Conservation (phyloP, 2,329 filamentous ascomycete species). For the Biscogniauxia sp. region DNA sequence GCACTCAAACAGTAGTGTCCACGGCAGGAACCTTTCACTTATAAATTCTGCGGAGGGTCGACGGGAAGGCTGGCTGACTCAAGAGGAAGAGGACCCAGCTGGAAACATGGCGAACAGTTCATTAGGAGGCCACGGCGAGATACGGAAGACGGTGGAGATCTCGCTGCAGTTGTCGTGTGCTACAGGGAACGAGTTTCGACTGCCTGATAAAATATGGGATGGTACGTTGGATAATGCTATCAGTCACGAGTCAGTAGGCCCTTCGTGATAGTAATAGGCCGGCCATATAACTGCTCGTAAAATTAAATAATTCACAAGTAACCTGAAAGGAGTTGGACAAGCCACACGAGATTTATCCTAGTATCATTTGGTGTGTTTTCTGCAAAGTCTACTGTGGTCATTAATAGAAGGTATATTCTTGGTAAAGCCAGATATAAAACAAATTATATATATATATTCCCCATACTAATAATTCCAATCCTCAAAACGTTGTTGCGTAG, state of each 20-base stretch:
- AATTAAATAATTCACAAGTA: no score
- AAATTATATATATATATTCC: no score
- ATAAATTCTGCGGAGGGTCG: not conserved
- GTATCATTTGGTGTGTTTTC: no score
- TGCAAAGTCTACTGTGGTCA: no score
- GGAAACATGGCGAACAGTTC: not conserved
- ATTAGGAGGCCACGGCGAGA: not conserved
- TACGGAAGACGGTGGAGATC: constrained; percentile 3
- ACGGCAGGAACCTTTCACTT: not conserved
- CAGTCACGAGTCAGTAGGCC: no score
- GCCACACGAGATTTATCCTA: no score
- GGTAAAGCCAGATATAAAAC: no score
- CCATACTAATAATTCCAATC: no score
- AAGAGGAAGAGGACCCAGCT: not conserved
- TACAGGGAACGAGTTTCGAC: not conserved
- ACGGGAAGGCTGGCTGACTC: not conserved
- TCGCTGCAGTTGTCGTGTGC: not conserved
- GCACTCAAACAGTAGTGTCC: not conserved
- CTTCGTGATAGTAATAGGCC: no score
- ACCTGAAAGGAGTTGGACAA: no score
- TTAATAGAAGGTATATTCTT: no score
- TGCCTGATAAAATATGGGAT: not conserved
- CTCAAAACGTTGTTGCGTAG: no score
- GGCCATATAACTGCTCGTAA: not conserved
- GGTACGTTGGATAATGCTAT: not conserved